A percentile compares a stretch with the other conserved stretches of the same genome.
phyloP scores from a whole-genome alignment of 78 protist species.

The Guillardia theta region DNA sequence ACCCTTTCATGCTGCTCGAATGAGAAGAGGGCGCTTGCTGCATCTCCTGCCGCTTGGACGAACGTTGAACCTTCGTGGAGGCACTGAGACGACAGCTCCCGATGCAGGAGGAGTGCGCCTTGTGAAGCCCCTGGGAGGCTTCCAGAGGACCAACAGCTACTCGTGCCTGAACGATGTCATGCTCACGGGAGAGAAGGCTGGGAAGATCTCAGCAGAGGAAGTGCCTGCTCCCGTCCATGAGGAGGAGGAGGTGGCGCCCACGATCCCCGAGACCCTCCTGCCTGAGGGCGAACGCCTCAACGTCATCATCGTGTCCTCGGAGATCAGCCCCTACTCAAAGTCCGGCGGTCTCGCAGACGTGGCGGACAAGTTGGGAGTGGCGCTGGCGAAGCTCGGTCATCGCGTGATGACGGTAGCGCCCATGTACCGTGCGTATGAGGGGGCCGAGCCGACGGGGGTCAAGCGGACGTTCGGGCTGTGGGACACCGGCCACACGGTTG shows the following conservation, averaged over 20 bases:
- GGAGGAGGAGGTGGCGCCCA: not conserved
- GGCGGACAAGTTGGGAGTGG: conserved; percentile 17
- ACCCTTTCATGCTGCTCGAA: too few species aligned
- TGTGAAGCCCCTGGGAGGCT: not conserved
- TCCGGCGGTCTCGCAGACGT: not conserved
- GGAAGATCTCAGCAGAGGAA: not conserved
- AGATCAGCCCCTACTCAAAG: not conserved
- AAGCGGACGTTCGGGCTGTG: conserved; percentile 14
- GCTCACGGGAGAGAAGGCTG: conserved; percentile 6
- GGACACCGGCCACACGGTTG: conserved; percentile 24
- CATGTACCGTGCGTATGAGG: not conserved
- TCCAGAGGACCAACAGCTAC: not conserved
- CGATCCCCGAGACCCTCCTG: not conserved
- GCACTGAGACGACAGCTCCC: not conserved
- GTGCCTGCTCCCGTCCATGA: not conserved
- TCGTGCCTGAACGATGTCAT: not conserved
- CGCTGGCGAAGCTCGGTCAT: not conserved
- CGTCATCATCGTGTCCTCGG: conserved; percentile 25
- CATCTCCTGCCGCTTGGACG: too few species aligned
- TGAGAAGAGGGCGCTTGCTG: too few species aligned
- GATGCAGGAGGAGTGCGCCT: not conserved
- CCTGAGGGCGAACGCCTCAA: not conserved
- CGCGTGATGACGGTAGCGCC: conserved; percentile 13
- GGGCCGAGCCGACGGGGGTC: conserved; percentile 1
- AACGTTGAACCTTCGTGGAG: too few species aligned